Percentiles rank a stretch among this genome's conserved stretches.
Evolutionary conservation across 768 basidiomycete genomes (phyloP).

Genomic region (Auricularia sp.): DNA sequence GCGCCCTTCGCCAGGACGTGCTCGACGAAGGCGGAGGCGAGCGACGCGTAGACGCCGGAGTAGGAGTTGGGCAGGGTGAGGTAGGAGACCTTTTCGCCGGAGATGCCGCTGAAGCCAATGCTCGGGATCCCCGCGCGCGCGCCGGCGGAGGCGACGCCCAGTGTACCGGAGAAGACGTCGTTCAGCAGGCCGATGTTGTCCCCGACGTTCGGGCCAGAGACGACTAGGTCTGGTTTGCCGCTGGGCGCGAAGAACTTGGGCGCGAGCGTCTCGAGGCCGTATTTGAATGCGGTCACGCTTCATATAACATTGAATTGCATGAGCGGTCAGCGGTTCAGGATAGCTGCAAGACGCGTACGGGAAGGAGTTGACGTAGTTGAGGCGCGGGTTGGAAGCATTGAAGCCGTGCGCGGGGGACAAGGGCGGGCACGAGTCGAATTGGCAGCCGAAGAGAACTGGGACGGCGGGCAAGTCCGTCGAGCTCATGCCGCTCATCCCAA

Average conservation of each 20-base stretch:
- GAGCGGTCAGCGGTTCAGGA: too few relatives aligned
- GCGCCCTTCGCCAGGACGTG: conserved; percentile 21
- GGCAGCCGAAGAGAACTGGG: conserved; percentile 21
- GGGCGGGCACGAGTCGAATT: conserved; percentile 33
- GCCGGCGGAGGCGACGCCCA: conserved; percentile 42
- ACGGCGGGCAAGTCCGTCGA: conserved; percentile 28
- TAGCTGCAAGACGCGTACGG: conserved; percentile 17
- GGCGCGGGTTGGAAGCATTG: conserved; percentile 23
- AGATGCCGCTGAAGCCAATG: conserved; percentile 36
- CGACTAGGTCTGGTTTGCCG: conserved; percentile 31
- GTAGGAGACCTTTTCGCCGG: conserved; percentile 33
- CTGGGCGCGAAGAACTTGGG: conserved; percentile 29
- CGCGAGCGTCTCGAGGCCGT: conserved; percentile 37
- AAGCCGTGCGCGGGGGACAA: conserved; percentile 35
- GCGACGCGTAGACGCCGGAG: conserved; percentile 34
- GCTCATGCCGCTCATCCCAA: conserved; percentile 37
- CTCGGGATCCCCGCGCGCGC: conserved; percentile 40
- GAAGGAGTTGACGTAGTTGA: conserved; percentile 38
- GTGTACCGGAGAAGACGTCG: conserved; percentile 31
- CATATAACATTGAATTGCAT: too few relatives aligned
- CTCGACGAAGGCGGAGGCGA: conserved; percentile 31
- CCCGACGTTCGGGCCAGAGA: conserved; percentile 39
- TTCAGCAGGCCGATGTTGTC: conserved; percentile 20
- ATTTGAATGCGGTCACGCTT: conserved; percentile 28
- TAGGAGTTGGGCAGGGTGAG: conserved; percentile 37